Percentiles rank a stretch among this genome's conserved stretches.
Conservation (phyloP, 306 rosid species). For the Vicia sativa region DNA sequence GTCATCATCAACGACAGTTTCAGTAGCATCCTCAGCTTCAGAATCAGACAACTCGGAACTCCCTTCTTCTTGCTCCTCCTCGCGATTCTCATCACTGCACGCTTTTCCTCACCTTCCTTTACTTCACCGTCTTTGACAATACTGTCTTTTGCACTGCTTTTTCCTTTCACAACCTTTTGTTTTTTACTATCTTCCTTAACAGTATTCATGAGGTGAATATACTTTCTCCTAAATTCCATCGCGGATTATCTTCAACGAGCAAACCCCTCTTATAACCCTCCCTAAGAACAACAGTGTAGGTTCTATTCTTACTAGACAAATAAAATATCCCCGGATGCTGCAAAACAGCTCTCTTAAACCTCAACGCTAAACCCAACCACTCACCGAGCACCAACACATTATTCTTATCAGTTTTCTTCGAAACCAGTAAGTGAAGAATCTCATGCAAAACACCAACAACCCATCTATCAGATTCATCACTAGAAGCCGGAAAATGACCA, state of each 20-base stretch:
- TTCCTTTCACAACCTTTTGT: slow-evolving; percentile 36
- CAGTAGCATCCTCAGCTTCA: slow-evolving; percentile 49
- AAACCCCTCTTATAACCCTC: slow-evolving; percentile 85
- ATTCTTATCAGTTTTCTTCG: slow-evolving; percentile 74
- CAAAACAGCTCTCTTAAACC: slow-evolving; percentile 74
- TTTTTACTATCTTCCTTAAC: slow-evolving; percentile 51
- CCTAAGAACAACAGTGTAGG: slow-evolving; percentile 69
- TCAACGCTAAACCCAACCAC: slow-evolving; percentile 68
- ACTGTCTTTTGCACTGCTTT: slow-evolving; percentile 6
- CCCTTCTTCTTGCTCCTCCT: slow-evolving; percentile 40
- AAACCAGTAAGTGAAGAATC: slow-evolving; percentile 70
- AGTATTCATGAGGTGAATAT: slow-evolving; percentile 68
- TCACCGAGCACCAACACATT: slow-evolving; percentile 66
- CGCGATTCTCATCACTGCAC: slow-evolving; percentile 34
- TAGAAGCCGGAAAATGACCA: slow-evolving; percentile 49
- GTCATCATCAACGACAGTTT: slow-evolving; percentile 32
- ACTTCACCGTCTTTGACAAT: slow-evolving; percentile 15
- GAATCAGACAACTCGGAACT: slow-evolving; percentile 38
- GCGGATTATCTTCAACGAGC: slow-evolving; percentile 57
- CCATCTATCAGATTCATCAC: slow-evolving; percentile 82
- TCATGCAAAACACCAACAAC: slow-evolving; percentile 77
- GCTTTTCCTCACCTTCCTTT: slow-evolving; percentile 24
- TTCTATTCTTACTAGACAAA: slow-evolving; percentile 67
- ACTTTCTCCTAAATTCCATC: slow-evolving; percentile 63
- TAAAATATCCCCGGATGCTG: slow-evolving; percentile 84